These are phyloP conservation scores for Pseudogymnoascus sp. DNA, from an alignment of 2,329 filamentous ascomycete genomes.

Conservation along the genomic window DNA sequence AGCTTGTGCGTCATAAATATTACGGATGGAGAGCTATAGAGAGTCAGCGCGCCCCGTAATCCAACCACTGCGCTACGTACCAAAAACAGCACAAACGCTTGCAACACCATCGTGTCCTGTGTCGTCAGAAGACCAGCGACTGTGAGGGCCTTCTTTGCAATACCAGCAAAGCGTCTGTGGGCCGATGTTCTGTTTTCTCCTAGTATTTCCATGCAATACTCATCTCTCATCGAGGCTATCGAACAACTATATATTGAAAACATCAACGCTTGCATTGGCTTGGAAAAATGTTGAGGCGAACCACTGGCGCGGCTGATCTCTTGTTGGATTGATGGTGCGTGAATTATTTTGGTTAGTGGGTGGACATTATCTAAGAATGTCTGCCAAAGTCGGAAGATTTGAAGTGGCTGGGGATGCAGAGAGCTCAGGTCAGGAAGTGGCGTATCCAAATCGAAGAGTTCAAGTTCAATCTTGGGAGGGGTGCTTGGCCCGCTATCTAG, in stretches of 20 bases:
- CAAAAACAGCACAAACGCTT: constrained; percentile 59
- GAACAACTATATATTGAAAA: constrained; percentile 56
- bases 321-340: constrained; percentile 56
- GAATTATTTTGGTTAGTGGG: constrained; percentile 58
- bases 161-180: constrained; percentile 45
- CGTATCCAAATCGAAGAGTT: constrained; percentile 40
- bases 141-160: constrained; percentile 54
- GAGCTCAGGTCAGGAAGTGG: constrained; percentile 34
- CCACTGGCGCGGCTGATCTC: constrained; percentile 54
- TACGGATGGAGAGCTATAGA: constrained; percentile 6
- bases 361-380: constrained; percentile 62
- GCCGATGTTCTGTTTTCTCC: constrained; percentile 44
- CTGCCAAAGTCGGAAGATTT: constrained; percentile 60
- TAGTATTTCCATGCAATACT: constrained; percentile 43
- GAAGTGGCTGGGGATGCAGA: constrained; percentile 48
- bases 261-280: constrained; percentile 56
- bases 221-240: constrained; percentile 48
- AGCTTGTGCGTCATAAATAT: constrained; percentile 33
- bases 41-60: not conserved
- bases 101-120: constrained; percentile 55
- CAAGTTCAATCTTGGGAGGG: constrained; percentile 39
- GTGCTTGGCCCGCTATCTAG: constrained; percentile 34
- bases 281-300: constrained; percentile 35
- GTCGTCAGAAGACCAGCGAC: constrained; percentile 58
- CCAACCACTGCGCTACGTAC: constrained; percentile 35